Evolutionary conservation across 768 basidiomycete species (phyloP), one percentile per base, ranked within the genome.

Genomic region (Boletus fagicola): DNA sequence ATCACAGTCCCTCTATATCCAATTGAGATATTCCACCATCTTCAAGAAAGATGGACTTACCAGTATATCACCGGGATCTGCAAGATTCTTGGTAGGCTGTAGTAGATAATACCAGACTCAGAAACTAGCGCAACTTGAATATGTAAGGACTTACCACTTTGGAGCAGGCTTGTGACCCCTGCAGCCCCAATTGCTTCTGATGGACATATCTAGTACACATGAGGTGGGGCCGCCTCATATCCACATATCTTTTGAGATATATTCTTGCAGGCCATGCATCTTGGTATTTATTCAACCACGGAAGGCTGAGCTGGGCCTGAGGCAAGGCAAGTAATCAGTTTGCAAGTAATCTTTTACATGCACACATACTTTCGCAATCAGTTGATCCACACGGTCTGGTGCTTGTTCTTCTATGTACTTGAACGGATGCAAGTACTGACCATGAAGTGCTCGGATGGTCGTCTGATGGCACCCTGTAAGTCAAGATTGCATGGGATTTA

Each of bases 281-380:
- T 16, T 67, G 58, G 7, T 68, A 68, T 26, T 55, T 54, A 11
- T 22, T n/a, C 49, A 67, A 16, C 66, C 66, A 68, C 2, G 66
- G 58, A 28, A 62, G 61, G 2, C 9, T 33, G 40, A 11, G n/a
- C 7, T 15, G 18, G 8, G 56, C 63, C 66, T 68, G 38, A 11
- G 13, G 11, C 12, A 31, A 36, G 28, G 39, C 12, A 40, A 10
- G n/a, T 24, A 2, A 35, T 36, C 26, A 22, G n/a, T 18, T 11
- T 49, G 16, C 4, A 33, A 26, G 18, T 20, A 10, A 16, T 33
- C 22, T 6, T 5, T 26, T 45, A 33, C 6, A 13, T 10, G 40
- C n/a, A 8, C 24, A 46, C 52, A 33, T 28, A 65, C 63, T 3
- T 51, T 18, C 5, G 49, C 42, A 9, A 63, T 20, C 12, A 67